Percentiles rank a stretch among this genome's conserved stretches.
phyloP scores from a whole-genome alignment of 2,329 filamentous ascomycete species.

The Clonostachys byssicola region DNA sequence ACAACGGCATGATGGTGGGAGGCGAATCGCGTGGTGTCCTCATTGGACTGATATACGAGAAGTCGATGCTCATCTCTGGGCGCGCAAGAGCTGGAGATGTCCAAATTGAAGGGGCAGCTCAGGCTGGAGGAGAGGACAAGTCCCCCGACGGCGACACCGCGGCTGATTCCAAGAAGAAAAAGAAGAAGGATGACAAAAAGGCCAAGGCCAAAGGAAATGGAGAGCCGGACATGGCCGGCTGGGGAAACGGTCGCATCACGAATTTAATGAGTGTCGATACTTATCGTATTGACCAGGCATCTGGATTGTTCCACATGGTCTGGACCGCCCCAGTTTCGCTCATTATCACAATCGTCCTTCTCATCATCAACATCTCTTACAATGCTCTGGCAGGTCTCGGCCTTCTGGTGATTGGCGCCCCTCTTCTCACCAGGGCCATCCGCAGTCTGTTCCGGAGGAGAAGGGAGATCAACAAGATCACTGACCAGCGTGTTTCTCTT shows the following conservation, averaged over 20 bases:
- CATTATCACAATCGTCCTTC: slow-evolving; percentile 71
- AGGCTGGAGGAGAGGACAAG: slow-evolving; percentile 31
- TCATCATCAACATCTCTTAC: slow-evolving; percentile 85
- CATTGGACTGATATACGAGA: slow-evolving; percentile 86
- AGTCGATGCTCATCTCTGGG: slow-evolving; percentile 84
- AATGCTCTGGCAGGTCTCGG: slow-evolving; percentile 86
- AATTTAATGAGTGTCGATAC: slow-evolving; percentile 96
- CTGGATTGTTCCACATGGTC: slow-evolving; percentile 82
- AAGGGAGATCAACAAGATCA: slow-evolving; percentile 84
- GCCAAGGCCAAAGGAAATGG: neutral
- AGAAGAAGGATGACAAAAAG: slow-evolving; percentile 27
- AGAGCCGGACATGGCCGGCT: slow-evolving; percentile 52
- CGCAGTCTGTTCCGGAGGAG: slow-evolving; percentile 72
- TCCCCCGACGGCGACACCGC: slow-evolving; percentile 32
- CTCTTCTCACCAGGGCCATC: slow-evolving; percentile 73
- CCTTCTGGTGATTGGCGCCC: slow-evolving; percentile 73
- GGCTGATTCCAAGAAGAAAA: slow-evolving; percentile 33
- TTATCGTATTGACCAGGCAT: slow-evolving; percentile 86
- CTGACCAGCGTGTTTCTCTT: slow-evolving; percentile 84
- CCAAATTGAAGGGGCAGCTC: slow-evolving; percentile 5
- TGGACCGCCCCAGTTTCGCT: slow-evolving; percentile 84
- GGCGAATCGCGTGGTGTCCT: slow-evolving; percentile 78
- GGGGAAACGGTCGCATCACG: slow-evolving; percentile 88
- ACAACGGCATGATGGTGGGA: slow-evolving; percentile 86
- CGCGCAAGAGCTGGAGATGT: slow-evolving; percentile 80